Conservation (phyloP, 208 protist species). For the Leishmania turanica region DNA sequence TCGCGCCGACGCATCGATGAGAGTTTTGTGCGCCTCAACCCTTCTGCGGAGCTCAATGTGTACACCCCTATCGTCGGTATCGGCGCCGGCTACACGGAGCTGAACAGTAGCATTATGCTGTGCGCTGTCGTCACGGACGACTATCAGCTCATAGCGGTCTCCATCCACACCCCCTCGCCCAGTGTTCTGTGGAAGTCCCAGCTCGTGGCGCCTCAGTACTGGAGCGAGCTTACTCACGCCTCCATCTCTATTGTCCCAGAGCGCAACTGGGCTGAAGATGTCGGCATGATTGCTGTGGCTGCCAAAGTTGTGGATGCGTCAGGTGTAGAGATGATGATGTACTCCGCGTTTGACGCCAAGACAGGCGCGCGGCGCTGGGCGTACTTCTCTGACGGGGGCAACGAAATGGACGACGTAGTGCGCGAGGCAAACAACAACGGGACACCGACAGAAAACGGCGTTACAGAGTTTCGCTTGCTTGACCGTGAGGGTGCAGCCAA, state of each 20-base stretch:
- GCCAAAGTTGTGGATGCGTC: constrained; percentile 33
- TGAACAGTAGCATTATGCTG: constrained; percentile 34
- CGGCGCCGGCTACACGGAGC: constrained; percentile 48
- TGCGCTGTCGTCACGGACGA: constrained; percentile 66
- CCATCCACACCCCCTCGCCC: constrained; percentile 15
- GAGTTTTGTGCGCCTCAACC: constrained; percentile 42
- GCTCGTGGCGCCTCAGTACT: constrained; percentile 30
- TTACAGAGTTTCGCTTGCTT: background rate
- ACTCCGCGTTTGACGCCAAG: constrained; percentile 71
- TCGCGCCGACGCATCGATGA: constrained; percentile 50
- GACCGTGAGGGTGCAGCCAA: background rate
- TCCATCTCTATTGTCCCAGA: constrained; percentile 78
- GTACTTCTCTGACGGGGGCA: constrained; percentile 72
- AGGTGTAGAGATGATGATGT: constrained; percentile 50
- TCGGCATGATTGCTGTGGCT: constrained; percentile 72
- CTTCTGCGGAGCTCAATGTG: constrained; percentile 26
- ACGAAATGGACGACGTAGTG: constrained; percentile 68
- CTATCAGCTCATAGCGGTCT: constrained; percentile 39
- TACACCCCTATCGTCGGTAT: constrained; percentile 57
- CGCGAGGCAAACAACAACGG: constrained; percentile 30
- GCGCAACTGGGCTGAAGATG: constrained; percentile 71
- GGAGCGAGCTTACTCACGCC: constrained; percentile 42
- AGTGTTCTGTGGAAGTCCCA: constrained; percentile 43
- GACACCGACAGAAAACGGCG: constrained; percentile 10
- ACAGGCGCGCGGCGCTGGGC: constrained; percentile 76